Evolutionary conservation across 805 yeast genomes (phyloP).

Genomic region (Myxozyma udenii): DNA sequence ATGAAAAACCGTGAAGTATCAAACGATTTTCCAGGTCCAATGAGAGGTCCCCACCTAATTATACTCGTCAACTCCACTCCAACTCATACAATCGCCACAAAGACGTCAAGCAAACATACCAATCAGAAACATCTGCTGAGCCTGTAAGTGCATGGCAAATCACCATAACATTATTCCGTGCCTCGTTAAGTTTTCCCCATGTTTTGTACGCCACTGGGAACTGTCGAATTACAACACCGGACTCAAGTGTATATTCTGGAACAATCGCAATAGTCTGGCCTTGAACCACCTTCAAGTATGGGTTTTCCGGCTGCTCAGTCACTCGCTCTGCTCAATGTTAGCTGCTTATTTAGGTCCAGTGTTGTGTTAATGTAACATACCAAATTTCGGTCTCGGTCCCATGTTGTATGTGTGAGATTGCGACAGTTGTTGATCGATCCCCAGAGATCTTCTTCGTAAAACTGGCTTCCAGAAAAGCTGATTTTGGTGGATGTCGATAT

Average conservation of each 20-base stretch:
- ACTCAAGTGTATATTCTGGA: slow-evolving; percentile 72
- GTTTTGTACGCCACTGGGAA: slow-evolving; percentile 95
- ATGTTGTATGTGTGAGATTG: slow-evolving; percentile 2
- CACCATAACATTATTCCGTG: slow-evolving; percentile 73
- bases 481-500: too few species aligned
- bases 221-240: slow-evolving; percentile 66
- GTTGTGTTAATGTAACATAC: too few species aligned
- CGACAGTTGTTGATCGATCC: too few species aligned
- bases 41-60: slow-evolving; percentile 83
- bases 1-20: slow-evolving; percentile 86
- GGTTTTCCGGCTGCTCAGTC: slow-evolving; percentile 45
- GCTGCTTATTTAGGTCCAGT: too few species aligned
- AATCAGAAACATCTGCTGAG: slow-evolving; percentile 88
- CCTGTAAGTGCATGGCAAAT: slow-evolving; percentile 96
- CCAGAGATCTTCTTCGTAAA: too few species aligned
- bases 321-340: slow-evolving; percentile 9
- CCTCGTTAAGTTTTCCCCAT: slow-evolving; percentile 81
- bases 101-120: slow-evolving; percentile 44
- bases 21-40: slow-evolving; percentile 82
- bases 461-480: too few species aligned
- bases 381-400: not conserved
- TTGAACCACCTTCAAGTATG: slow-evolving; percentile 64
- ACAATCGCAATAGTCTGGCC: slow-evolving; percentile 76
- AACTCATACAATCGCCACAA: not conserved
- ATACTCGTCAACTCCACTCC: not conserved